Evolutionary conservation across 345 rosid genomes (phyloP).

Genomic region (Moricandia arvensis): DNA sequence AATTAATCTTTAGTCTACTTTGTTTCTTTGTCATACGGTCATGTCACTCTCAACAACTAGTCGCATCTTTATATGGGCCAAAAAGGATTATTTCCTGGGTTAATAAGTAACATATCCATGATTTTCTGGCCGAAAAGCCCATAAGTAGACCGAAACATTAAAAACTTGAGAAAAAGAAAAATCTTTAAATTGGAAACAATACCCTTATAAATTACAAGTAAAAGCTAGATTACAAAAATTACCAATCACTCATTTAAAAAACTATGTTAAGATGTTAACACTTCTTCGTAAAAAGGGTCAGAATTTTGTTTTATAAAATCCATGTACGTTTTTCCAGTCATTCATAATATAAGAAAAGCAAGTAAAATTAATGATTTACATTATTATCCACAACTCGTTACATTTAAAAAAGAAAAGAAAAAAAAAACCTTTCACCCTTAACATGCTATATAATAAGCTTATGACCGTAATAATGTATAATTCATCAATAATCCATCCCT

Average conservation of each 20-base stretch:
- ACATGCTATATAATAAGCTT: conserved; percentile 35
- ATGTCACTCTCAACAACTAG: background rate
- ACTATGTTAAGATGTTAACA: background rate
- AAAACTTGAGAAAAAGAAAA: background rate
- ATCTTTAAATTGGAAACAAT: background rate
- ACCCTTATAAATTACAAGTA: background rate
- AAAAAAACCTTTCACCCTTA: background rate
- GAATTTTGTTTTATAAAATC: background rate
- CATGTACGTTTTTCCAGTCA: background rate
- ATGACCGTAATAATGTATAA: conserved; percentile 27
- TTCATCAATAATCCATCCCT: conserved; percentile 32
- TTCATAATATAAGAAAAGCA: background rate
- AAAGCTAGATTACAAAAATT: background rate
- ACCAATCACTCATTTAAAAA: background rate
- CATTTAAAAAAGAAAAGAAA: conserved; percentile 30
- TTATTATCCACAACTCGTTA: conserved; percentile 62
- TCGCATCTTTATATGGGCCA: conserved; percentile 4
- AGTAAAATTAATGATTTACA: conserved; percentile 36
- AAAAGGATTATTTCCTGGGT: background rate
- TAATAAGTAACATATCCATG: background rate
- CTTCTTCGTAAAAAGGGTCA: background rate
- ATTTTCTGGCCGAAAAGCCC: background rate
- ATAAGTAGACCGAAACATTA: background rate
- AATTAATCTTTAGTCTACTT: background rate
- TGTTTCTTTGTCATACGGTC: conserved; percentile 1